phyloP scores from a whole-genome alignment of 2,329 filamentous ascomycete species.

The Scedosporium dehoogii region DNA sequence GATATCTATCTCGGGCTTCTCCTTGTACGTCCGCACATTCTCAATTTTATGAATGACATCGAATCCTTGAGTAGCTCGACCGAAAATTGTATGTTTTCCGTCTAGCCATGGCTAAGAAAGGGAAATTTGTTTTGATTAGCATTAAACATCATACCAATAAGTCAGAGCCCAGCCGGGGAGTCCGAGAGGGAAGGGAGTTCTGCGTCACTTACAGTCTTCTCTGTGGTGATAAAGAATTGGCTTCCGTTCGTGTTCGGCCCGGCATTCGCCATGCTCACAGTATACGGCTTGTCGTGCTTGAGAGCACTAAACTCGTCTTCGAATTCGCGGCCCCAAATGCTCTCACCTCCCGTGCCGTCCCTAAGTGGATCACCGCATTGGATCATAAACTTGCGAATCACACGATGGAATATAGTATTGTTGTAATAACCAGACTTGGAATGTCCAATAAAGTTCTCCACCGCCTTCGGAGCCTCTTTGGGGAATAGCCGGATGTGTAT shows the following conservation, averaged over 20 bases:
- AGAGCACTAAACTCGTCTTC: conserved; percentile 88
- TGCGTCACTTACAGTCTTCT: conserved; percentile 63
- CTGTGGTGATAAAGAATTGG: conserved; percentile 97
- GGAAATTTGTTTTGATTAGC: neutral
- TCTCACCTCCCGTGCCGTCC: conserved; percentile 82
- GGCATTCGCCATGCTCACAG: conserved; percentile 94
- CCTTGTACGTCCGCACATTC: conserved; percentile 74
- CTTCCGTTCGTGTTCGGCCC: conserved; percentile 91
- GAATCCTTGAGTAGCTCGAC: conserved; percentile 76
- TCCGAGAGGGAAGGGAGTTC: neutral
- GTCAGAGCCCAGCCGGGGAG: neutral
- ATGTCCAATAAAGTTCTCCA: conserved; percentile 96
- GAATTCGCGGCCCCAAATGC: conserved; percentile 87
- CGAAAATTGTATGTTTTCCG: conserved; percentile 93
- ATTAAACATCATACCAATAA: neutral
- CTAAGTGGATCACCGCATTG: conserved; percentile 76
- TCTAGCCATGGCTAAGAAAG: conserved; percentile 70
- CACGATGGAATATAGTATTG: conserved; percentile 91
- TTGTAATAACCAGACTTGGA: conserved; percentile 90
- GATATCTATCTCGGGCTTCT: conserved; percentile 94
- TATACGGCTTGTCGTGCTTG: conserved; percentile 93
- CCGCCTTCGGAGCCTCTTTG: conserved; percentile 82
- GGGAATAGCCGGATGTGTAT: conserved; percentile 91
- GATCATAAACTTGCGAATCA: conserved; percentile 99
- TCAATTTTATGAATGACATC: conserved; percentile 97